Base-by-base conservation (phyloP, 331 rosid species). In the Erythrophleum ivorense region DNA sequence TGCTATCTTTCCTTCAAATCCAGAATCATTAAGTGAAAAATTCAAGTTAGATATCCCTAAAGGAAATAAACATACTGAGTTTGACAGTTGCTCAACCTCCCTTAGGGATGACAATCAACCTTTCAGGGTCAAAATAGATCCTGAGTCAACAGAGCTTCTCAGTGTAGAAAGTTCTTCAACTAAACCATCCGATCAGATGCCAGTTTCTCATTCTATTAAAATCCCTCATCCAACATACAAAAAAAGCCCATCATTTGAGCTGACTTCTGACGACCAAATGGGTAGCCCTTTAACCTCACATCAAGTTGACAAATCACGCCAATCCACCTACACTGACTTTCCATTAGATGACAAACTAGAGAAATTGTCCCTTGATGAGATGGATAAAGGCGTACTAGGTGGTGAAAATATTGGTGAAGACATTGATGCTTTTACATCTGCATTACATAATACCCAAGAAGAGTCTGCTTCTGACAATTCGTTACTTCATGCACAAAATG, bases 381-480 rank as follows among this genome's bases (percentile, higher is more conserved):
- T 66, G 67, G 91, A 86, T 77, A 78, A 81, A 85, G 75, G 79
- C 57, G n/a, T 65, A 33, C 46, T 67, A 1, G 79, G 45, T 41
- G 54, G 63, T 67, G 92, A 78, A 80, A 80, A 81, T 77, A 49
- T 55, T 52, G 85, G 52, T 24, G 98, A 90, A 86, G 91, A 93
- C 83, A 90, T 46, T 65, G 63, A 34, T 2, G 62, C 88, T 52
- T 92, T 92, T 84, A 85, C 88, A 75, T 87, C 91, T 71, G 87
- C 92, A 76, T 82, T 93, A 55, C 95, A 88, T 62, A 64, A 86
- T 71, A 77, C 36, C 24, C 68, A 81, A 79, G 93, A 88, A 70
- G 78, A 77, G 57, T 87, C 84, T 55, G 65, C 62, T 87, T 59
- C 82, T 71, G 69, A 82, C 71, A 54, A 84, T 57, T 75, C 76